These are phyloP conservation scores for Tylopilus plumbeoviolaceoides DNA, from an alignment of 768 basidiomycete species.

Conservation along the genomic window DNA sequence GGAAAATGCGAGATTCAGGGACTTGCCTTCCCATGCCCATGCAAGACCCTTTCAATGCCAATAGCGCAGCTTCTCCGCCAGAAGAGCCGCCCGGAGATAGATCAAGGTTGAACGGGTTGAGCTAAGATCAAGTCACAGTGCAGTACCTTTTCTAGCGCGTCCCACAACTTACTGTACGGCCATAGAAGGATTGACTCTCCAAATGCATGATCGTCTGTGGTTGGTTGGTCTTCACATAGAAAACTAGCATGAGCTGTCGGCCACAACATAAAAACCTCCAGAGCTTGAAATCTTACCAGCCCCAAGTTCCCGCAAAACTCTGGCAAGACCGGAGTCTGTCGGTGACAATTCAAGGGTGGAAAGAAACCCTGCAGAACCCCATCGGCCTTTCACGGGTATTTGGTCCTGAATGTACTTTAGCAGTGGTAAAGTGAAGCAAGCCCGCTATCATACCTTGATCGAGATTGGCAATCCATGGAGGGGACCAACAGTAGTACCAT, in stretches of 20 bases:
- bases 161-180: conserved; percentile 22
- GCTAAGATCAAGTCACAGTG: conserved; percentile 17
- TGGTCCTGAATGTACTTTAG: conserved; percentile 30
- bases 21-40: conserved; percentile 41
- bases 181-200: conserved; percentile 32
- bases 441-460: conserved; percentile 33
- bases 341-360: conserved; percentile 22
- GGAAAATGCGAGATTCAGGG: conserved; percentile 3
- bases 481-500: conserved; percentile 40
- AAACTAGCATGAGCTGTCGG: conserved; percentile 26
- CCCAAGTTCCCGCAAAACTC: conserved; percentile 38
- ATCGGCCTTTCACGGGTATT: conserved; percentile 38
- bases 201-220: conserved; percentile 42
- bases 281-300: conserved; percentile 28
- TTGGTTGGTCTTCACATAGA: conserved; percentile 43
- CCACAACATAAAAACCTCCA: not conserved
- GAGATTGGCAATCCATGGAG: conserved; percentile 40
- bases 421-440: not conserved
- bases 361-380: conserved; percentile 35
- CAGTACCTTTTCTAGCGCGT: not conserved
- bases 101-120: conserved; percentile 43
- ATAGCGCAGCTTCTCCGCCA: conserved; percentile 47
- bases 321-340: conserved; percentile 28
- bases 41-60: conserved; percentile 43
- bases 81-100: conserved; percentile 50